These are phyloP conservation scores for Boehmeria nivea DNA, from an alignment of 306 rosid species.

Conservation along the genomic window DNA sequence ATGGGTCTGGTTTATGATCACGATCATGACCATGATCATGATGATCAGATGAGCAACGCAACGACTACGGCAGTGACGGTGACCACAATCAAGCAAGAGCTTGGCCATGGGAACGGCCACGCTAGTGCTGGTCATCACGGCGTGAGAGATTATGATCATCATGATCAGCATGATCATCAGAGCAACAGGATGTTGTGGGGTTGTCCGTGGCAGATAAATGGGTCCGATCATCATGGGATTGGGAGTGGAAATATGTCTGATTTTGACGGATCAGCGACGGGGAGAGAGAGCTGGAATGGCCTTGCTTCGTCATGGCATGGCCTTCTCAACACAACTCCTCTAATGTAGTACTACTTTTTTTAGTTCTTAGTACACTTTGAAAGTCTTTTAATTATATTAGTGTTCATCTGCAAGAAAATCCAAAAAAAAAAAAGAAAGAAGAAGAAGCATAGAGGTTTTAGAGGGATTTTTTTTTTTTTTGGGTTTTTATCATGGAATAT, in stretches of 20 bases:
- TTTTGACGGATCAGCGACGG: slow-evolving; percentile 48
- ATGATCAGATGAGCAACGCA: slow-evolving; percentile 52
- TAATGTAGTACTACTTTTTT: slow-evolving; percentile 43
- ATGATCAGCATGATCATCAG: slow-evolving; percentile 28
- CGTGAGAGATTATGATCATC: too few relatives aligned
- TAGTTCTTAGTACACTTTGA: neutral
- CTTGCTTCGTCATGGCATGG: slow-evolving; percentile 77
- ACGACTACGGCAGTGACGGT: slow-evolving; percentile 59
- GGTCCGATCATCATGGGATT: slow-evolving; percentile 29
- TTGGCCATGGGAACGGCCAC: slow-evolving; percentile 29
- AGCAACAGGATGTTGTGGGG: slow-evolving; percentile 68
- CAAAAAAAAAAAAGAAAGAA: neutral
- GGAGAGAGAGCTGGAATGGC: slow-evolving; percentile 75
- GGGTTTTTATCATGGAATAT: neutral
- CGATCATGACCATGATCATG: slow-evolving; percentile 26
- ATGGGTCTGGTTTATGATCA: slow-evolving; percentile 45
- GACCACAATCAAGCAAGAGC: slow-evolving; percentile 80
- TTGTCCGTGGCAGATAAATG: slow-evolving; percentile 70
- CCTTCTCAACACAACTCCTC: slow-evolving; percentile 70
- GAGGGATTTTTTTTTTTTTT: neutral
- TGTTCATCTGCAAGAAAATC: slow-evolving; percentile 12
- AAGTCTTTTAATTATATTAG: neutral
- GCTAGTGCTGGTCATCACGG: too few relatives aligned
- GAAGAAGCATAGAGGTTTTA: neutral
- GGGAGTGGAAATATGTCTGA: slow-evolving; percentile 34